These are phyloP conservation scores for Lactifluus volemus DNA, from an alignment of 768 basidiomycete genomes.

Conservation along the genomic window DNA sequence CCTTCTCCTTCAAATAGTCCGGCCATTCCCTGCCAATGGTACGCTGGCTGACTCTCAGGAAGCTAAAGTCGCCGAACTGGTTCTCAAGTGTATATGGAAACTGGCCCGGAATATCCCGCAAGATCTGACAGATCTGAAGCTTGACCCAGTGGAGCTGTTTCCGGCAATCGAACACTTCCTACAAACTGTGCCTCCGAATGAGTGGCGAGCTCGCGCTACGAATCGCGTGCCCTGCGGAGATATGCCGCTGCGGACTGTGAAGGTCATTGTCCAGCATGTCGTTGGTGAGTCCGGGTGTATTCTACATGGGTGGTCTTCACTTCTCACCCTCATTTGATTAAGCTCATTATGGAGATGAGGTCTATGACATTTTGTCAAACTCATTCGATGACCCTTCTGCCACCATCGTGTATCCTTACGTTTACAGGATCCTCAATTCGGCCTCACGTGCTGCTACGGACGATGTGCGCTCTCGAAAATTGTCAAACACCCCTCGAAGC, in stretches of 20 bases:
- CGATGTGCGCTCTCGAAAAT: conserved; percentile 24
- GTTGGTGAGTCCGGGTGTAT: conserved; percentile 57
- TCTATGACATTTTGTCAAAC: conserved; percentile 83
- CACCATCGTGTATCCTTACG: conserved; percentile 94
- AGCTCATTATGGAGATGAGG: conserved; percentile 81
- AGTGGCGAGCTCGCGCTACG: conserved; percentile 88
- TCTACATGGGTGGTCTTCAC: conserved; percentile 12
- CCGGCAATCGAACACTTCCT: conserved; percentile 91
- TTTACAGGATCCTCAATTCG: conserved; percentile 84
- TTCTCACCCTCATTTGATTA: conserved; percentile 25
- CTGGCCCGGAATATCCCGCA: conserved; percentile 90
- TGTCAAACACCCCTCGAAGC: conserved; percentile 36
- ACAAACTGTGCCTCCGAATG: conserved; percentile 87
- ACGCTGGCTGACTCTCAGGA: conserved; percentile 70
- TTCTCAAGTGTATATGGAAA: conserved; percentile 97
- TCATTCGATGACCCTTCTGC: conserved; percentile 96
- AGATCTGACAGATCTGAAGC: conserved; percentile 67
- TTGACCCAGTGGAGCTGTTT: conserved; percentile 85
- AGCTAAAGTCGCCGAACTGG: conserved; percentile 84
- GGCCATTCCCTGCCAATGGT: conserved; percentile 72
- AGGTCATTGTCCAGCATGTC: conserved; percentile 95
- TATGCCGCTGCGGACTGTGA: conserved; percentile 95
- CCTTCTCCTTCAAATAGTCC: conserved; percentile 72
- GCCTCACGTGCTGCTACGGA: conserved; percentile 34
- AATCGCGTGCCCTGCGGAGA: conserved; percentile 93